Evolutionary conservation across 345 rosid genomes (phyloP), one percentile per base, ranked within the genome.

Genomic region (Noccaea caerulescens): DNA sequence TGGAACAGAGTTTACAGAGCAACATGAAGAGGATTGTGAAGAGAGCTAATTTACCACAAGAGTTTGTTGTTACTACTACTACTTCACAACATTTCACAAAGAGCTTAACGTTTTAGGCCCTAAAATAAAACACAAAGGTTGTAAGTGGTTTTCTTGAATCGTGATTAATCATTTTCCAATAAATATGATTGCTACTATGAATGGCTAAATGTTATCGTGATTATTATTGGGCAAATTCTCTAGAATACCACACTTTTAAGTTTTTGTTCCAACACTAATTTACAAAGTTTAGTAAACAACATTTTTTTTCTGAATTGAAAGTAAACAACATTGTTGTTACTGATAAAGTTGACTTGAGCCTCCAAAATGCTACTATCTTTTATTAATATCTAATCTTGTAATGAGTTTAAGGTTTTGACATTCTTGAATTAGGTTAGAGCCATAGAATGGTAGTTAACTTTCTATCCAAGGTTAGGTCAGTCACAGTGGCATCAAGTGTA

Each of bases 1-100:
- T 93, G 57, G 87, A 89, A 76, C 98, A 88, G 72, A 93, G 98
- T 76, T 80, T 93, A 79, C 97, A 91, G 75, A 85, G 81, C 83
- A 93, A 93, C 72, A 89, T 93, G 96, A 86, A 76, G 80, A 91
- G 91, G 79, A 93, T 93, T 39, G 92, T 85, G 16, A 89, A 87
- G 78, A 86, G 98, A 76, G 97, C 98, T 51, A 86, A 91, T 81
- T 80, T 93, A 73, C 94, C 87, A 4, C 94, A 91, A 76, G 92
- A 89, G 62, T 88, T 91, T 67, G 90, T 84, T 41, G 87, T 96
- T 47, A 87, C 94, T 45, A 89, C 96, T 41, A 87, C 96, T 47
- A 87, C 94, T 49, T 91, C 96, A 0, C 92, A 91, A 30, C 92
- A 89, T 80, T 87, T 87, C 49, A 83, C 98, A 56, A 93, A 93